A percentile compares a stretch with the other conserved stretches of the same genome.
Evolutionary conservation across 2,329 filamentous ascomycete genomes (phyloP).

Genomic region (Trichothecium roseum): DNA sequence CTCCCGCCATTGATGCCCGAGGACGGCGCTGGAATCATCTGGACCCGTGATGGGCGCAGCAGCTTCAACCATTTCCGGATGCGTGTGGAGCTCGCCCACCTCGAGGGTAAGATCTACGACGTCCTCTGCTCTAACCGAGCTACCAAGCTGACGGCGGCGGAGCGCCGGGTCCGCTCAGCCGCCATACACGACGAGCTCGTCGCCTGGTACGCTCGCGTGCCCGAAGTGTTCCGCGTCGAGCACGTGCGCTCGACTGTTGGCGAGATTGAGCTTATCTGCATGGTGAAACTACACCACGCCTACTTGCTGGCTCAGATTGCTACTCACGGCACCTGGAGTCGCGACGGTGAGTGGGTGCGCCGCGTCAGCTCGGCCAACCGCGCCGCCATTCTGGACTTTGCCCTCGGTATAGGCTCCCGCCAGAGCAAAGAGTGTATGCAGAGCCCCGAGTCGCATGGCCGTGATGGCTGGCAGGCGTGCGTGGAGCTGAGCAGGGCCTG

Average conservation of each 20-base stretch:
- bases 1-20: constrained; percentile 18
- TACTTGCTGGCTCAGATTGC: constrained; percentile 24
- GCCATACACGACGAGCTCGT: constrained; percentile 21
- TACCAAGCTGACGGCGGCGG: constrained; percentile 14
- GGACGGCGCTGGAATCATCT: constrained; percentile 22
- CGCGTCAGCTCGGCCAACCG: constrained; percentile 17
- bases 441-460: constrained; percentile 2
- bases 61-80: constrained; percentile 27
- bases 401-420: neutral
- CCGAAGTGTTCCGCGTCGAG: constrained; percentile 20
- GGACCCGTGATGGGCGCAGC: constrained; percentile 19
- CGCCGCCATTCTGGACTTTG: constrained; percentile 13
- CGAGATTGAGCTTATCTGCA: constrained; percentile 10
- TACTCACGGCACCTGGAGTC: constrained; percentile 27
- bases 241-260: constrained; percentile 12
- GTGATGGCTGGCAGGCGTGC: constrained; percentile 20
- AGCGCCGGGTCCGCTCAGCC: constrained; percentile 17
- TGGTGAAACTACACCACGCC: constrained; percentile 26
- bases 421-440: neutral
- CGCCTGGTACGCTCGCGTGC: constrained; percentile 24
- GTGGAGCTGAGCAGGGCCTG: constrained; percentile 21
- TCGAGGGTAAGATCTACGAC: constrained; percentile 30
- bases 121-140: constrained; percentile 22
- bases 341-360: constrained; percentile 25
- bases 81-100: constrained; percentile 27